Evolutionary conservation across 352 stramenopile genomes (phyloP).

Genomic region (Phytophthora pisi): DNA sequence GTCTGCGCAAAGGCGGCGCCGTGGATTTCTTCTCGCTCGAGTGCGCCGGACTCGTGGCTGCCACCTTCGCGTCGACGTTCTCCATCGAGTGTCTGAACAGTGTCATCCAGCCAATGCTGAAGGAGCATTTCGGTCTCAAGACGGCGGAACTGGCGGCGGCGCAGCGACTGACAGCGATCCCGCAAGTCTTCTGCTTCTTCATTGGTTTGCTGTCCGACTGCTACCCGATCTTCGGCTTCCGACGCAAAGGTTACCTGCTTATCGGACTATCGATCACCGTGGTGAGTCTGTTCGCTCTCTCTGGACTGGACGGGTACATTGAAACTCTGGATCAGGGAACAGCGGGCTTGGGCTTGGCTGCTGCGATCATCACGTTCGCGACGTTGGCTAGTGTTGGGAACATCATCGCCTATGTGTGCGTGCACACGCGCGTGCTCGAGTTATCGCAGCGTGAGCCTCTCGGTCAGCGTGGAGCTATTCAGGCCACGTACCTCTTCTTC

Average conservation of each 20-base stretch:
- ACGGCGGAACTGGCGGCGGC: conserved; percentile 21
- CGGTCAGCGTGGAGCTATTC: conserved; percentile 39
- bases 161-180: conserved; percentile 51
- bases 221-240: conserved; percentile 76
- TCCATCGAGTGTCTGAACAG: conserved; percentile 32
- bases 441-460: conserved; percentile 51
- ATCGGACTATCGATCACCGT: conserved; percentile 46
- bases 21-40: conserved; percentile 47
- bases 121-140: conserved; percentile 36
- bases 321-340: conserved; percentile 17
- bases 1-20: conserved; percentile 44
- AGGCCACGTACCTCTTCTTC: conserved; percentile 51
- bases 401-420: conserved; percentile 42
- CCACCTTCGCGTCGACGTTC: conserved; percentile 52
- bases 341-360: conserved; percentile 19
- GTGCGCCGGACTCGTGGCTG: conserved; percentile 44
- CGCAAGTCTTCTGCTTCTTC: conserved; percentile 78
- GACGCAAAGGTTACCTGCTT: conserved; percentile 86
- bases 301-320: conserved; percentile 29
- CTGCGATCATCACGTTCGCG: conserved; percentile 28
- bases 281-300: conserved; percentile 35
- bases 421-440: conserved; percentile 50
- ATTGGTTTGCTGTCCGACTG: conserved; percentile 81
- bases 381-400: conserved; percentile 37
- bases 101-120: conserved; percentile 38